Evolutionary conservation across 2,329 filamentous ascomycete species (phyloP), one percentile per base, ranked within the genome.

Genomic region (Trichophyton mentagrophytes): DNA sequence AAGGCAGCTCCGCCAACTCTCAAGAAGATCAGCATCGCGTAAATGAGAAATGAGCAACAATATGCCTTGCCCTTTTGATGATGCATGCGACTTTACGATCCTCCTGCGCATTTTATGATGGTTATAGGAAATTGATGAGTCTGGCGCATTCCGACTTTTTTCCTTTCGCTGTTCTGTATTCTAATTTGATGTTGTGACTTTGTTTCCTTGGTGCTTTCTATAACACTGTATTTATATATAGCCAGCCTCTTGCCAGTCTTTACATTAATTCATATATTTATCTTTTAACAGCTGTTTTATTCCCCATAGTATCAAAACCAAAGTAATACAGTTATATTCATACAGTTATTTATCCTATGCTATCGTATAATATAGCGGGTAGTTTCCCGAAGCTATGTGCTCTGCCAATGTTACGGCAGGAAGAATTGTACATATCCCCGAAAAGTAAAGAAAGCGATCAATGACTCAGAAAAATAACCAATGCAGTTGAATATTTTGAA

Each of bases 21-120:
- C 40, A 79, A 79, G 71, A 80, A 77, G 72, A 81, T 84, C 65
- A 74, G 72, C 59, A 79, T 84, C 5, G 13, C 17, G 9, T 55
- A 33, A 55, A 55, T 22, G 49, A 53, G 6, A 30, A 7, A 30
- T 33, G 46, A 27, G 3, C 20, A 8, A 33, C 33, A 8, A 36
- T 8, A 25, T 11, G 25, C 15, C n/a, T 30, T n/a, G 7, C n/a
- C 3, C 51, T n/a, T 17, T 33, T 33, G 3, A 33, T 55, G 30
- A 36, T 44, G 40, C 49, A 38, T 33, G 30, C n/a, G 33, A 36
- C 27, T 17, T 33, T 36, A 36, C 27, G 51, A 55, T 33, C 30
- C 33, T 17, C 30, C 33, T 17, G 30, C 27, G 27, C 17, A 3
- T 55, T 36, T 25, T 25, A 25, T 55, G 27, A 51, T 27, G 46